Evolutionary conservation across 176 grass and related monocot species (phyloP).

Genomic region (Bonia amplexicaulis): DNA sequence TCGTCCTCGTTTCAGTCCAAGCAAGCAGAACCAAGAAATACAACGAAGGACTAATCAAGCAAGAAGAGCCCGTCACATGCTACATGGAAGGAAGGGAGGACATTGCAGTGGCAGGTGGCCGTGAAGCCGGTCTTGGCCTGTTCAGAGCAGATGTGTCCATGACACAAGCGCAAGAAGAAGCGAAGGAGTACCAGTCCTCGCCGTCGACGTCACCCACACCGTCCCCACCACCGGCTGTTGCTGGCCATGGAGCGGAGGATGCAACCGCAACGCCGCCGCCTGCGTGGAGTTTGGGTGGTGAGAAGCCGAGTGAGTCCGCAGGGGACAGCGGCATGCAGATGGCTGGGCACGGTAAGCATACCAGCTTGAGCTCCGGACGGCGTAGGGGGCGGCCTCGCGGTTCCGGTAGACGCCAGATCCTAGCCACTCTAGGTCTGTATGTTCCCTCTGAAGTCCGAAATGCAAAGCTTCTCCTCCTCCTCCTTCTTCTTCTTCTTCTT

Average conservation of each 20-base stretch:
- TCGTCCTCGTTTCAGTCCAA: slow-evolving; percentile 5
- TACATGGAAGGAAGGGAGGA: slow-evolving; percentile 42
- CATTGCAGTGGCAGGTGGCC: slow-evolving; percentile 24
- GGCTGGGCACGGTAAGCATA: slow-evolving; percentile 25
- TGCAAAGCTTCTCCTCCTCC: background rate
- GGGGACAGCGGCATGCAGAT: slow-evolving; percentile 24
- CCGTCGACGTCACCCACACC: slow-evolving; percentile 49
- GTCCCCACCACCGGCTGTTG: slow-evolving; percentile 34
- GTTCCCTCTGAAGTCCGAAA: background rate
- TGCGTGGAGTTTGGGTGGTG: slow-evolving; percentile 8
- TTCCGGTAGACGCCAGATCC: slow-evolving; percentile 86
- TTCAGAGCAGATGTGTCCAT: slow-evolving; percentile 20
- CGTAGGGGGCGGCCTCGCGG: slow-evolving; percentile 75
- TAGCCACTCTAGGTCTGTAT: slow-evolving; percentile 65
- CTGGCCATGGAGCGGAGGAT: background rate
- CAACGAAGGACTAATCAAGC: background rate
- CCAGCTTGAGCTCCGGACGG: slow-evolving; percentile 39
- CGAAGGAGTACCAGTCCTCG: slow-evolving; percentile 32
- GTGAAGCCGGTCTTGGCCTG: slow-evolving; percentile 9
- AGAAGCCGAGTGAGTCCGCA: background rate
- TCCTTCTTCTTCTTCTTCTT: background rate
- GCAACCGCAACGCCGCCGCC: background rate
- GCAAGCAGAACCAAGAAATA: background rate
- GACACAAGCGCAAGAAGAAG: slow-evolving; percentile 20
- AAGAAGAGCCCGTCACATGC: slow-evolving; percentile 5